Evolutionary conservation across 371 early-diverging fungal species (phyloP), one percentile per base, ranked within the genome.

Genomic region (Mortierella sp.): DNA sequence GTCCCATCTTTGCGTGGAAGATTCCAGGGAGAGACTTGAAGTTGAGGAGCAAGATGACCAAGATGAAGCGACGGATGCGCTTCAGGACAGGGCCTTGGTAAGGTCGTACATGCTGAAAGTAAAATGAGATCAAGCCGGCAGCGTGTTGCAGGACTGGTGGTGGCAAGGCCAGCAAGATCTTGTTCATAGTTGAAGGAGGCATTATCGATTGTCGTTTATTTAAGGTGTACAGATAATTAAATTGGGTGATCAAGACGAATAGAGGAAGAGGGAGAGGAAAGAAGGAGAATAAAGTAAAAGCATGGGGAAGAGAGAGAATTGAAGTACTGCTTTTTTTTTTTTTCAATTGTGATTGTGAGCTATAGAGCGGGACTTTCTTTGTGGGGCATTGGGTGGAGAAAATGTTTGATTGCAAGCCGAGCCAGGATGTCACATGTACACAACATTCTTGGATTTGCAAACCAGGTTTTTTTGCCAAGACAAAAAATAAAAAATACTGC

Each of bases 1-100:
- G 68, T 1, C 70, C 74, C 80, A 80, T 80, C 54, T 80, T 80
- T 51, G 75, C 74, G 19, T 80, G 80, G 64, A 80, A 80, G 34
- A 80, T 68, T 28, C 80, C 80, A 2, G 80, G 80, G n/a, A 80
- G 61, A n/a, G 80, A 80, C 62, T 80, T 80, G 75, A 80, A 74
- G 68, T 80, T 80, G 65, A 80, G 61, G 17, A 80, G 34, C 43
- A 80, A 63, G 29, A 80, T 61, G 29, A 80, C 53, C 26, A 80
- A 54, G 47, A 80, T 57, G 5, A 80, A 9, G 2, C 80, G 74
- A 49, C 80, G 80, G 66, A 75, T 26, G 37, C 74, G 71, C 28
- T 75, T 74, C 28, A 67, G 58, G 32, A 80, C 70, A 47, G 70
- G 54, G 32, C 70, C 68, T 43, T 80, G 80, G 63, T 75, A 68